Conservation (phyloP, 495 filamentous ascomycete species). For the Hypomontagnella submonticulosa region DNA sequence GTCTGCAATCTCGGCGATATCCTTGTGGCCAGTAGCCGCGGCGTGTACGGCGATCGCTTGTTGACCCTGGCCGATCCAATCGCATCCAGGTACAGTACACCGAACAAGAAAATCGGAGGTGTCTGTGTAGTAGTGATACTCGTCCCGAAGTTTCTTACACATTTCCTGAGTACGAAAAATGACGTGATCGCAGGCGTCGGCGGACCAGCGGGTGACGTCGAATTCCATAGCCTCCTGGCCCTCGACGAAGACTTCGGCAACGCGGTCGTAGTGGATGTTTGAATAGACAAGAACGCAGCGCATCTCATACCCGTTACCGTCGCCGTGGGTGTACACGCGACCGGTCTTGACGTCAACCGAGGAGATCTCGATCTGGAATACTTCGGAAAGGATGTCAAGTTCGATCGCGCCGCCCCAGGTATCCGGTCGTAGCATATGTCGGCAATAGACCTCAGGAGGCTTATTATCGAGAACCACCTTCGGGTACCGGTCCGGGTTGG, state of each 20-base stretch:
- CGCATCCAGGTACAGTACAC: constrained; percentile 69
- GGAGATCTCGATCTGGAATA: constrained; percentile 89
- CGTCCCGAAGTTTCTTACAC: constrained; percentile 71
- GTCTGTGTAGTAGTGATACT: constrained; percentile 89
- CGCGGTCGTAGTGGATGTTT: constrained; percentile 95
- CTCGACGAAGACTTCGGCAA: constrained; percentile 76
- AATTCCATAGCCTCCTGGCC: constrained; percentile 65
- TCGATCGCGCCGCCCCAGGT: constrained; percentile 96
- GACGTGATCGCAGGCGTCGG: constrained; percentile 70
- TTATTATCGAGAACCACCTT: constrained; percentile 77
- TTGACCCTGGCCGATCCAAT: constrained; percentile 78
- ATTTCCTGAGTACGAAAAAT: constrained; percentile 75
- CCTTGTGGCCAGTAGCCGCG: constrained; percentile 9
- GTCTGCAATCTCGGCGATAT: constrained; percentile 35
- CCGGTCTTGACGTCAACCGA: constrained; percentile 74
- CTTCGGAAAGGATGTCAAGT: constrained; percentile 81
- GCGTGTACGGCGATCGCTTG: constrained; percentile 43
- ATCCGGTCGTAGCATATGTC: constrained; percentile 82
- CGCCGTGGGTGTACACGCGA: constrained; percentile 79
- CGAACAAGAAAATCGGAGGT: constrained; percentile 83
- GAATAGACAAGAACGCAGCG: constrained; percentile 90
- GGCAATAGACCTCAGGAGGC: constrained; percentile 78
- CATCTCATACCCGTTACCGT: constrained; percentile 65
- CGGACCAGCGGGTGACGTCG: constrained; percentile 82
- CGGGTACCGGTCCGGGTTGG: constrained; percentile 74